These are phyloP conservation scores for Myriosclerotinia scirpicola DNA, from an alignment of 2,329 filamentous ascomycete species.

Conservation along the genomic window DNA sequence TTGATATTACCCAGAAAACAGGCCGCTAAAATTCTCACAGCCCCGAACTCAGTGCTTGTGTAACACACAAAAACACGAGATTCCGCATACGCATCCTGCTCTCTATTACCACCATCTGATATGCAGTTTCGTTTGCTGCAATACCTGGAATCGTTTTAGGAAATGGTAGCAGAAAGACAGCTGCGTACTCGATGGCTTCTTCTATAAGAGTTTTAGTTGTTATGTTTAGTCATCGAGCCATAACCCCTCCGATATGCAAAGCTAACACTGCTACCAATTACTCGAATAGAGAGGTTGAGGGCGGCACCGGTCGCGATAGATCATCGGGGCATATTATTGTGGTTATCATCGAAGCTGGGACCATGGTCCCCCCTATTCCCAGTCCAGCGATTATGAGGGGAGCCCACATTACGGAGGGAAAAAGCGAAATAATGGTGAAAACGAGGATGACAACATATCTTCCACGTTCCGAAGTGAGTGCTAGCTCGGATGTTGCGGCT, in stretches of 20 bases:
- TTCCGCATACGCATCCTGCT: constrained; percentile 41
- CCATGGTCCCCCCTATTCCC: constrained; percentile 63
- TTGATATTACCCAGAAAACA: constrained; percentile 59
- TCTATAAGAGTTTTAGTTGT: constrained; percentile 47
- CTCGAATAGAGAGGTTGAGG: constrained; percentile 66
- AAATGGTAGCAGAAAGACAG: constrained; percentile 44
- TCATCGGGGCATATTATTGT: constrained; percentile 70
- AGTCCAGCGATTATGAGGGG: constrained; percentile 61
- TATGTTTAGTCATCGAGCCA: constrained; percentile 46
- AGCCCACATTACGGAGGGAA: constrained; percentile 58
- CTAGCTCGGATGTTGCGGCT: constrained; percentile 66
- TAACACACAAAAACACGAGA: constrained; percentile 27
- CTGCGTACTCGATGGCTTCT: constrained; percentile 43
- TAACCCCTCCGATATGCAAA: constrained; percentile 30
- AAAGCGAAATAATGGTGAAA: constrained; percentile 61
- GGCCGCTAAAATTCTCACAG: constrained; percentile 53
- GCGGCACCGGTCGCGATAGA: constrained; percentile 69
- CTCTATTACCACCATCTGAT: constrained; percentile 51
- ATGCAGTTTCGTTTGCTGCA: constrained; percentile 49
- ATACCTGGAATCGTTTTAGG: constrained; percentile 42
- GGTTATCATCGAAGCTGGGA: constrained; percentile 62
- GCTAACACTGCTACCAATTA: constrained; percentile 65
- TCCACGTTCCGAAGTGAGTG: constrained; percentile 62
- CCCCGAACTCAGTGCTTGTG: constrained; percentile 60
- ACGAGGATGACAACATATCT: constrained; percentile 60